Percentiles rank a stretch among this genome's conserved stretches.
Conservation (phyloP, 108 stramenopile species). For the Schizochytrium sp. region DNA sequence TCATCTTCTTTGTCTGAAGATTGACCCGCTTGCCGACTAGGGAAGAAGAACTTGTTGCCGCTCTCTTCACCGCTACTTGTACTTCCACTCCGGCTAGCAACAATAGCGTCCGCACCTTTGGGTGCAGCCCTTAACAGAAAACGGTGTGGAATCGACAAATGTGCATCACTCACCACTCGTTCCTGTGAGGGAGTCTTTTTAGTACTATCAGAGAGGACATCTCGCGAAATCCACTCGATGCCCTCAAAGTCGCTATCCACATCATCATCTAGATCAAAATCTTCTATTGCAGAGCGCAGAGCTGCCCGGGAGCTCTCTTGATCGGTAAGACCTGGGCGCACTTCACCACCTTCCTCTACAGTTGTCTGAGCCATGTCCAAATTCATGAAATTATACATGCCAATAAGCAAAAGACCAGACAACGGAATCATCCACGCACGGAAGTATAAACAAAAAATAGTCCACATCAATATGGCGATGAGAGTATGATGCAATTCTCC, state of each 20-base stretch:
- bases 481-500: neutral
- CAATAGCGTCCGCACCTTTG: no score
- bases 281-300: neutral
- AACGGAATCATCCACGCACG: constrained; percentile 43
- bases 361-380: neutral
- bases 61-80: no score
- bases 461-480: constrained; percentile 25
- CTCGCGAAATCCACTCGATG: no score
- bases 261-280: neutral
- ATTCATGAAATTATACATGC: neutral
- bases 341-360: constrained; percentile 41
- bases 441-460: neutral
- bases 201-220: no score
- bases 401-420: neutral
- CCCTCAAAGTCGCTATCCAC: neutral
- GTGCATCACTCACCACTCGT: no score
- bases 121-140: no score
- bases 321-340: neutral
- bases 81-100: no score
- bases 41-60: no score
- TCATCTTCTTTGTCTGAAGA: no score
- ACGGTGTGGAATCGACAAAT: no score
- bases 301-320: neutral
- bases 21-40: no score
- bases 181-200: no score